Evolutionary conservation across 2,329 filamentous ascomycete species (phyloP).

Genomic region (Pseudocercospora pini-densiflorae): DNA sequence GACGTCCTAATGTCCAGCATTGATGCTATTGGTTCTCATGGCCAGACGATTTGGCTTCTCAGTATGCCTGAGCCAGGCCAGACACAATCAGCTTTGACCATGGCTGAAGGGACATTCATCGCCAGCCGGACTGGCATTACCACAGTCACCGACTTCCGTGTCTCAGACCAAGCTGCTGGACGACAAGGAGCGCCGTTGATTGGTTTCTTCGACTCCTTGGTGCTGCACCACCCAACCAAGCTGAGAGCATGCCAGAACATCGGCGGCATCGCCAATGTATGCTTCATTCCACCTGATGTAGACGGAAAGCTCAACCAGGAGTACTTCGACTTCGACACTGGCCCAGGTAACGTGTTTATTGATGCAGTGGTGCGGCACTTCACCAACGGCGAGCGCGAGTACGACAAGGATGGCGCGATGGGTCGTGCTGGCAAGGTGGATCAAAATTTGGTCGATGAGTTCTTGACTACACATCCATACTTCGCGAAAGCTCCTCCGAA

Average conservation of each 20-base stretch:
- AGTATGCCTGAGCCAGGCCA: slow-evolving; percentile 57
- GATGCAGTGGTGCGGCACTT: slow-evolving; percentile 39
- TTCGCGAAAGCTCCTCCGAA: slow-evolving; percentile 58
- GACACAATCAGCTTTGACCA: slow-evolving; percentile 56
- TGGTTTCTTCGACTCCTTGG: slow-evolving; percentile 61
- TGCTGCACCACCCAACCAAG: slow-evolving; percentile 62
- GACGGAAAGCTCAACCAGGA: slow-evolving; percentile 35
- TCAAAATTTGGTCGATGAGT: slow-evolving; percentile 38
- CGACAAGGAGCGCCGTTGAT: slow-evolving; percentile 61
- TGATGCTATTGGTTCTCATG: slow-evolving; percentile 62
- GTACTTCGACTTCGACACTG: slow-evolving; percentile 40
- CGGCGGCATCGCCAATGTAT: slow-evolving; percentile 65
- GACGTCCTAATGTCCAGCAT: slow-evolving; percentile 44
- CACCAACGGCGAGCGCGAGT: slow-evolving; percentile 38
- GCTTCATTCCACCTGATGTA: slow-evolving; percentile 60
- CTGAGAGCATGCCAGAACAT: slow-evolving; percentile 66
- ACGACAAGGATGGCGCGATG: slow-evolving; percentile 40
- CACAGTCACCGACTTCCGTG: slow-evolving; percentile 62
- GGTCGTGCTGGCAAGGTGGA: slow-evolving; percentile 36
- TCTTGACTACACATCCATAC: slow-evolving; percentile 49
- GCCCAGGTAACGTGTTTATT: slow-evolving; percentile 42
- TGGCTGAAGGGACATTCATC: slow-evolving; percentile 63
- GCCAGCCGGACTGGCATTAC: slow-evolving; percentile 63
- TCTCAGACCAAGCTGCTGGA: slow-evolving; percentile 61
- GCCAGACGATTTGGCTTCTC: slow-evolving; percentile 63